Conservation (phyloP, 345 rosid species). For the Aurinia saxatilis region DNA sequence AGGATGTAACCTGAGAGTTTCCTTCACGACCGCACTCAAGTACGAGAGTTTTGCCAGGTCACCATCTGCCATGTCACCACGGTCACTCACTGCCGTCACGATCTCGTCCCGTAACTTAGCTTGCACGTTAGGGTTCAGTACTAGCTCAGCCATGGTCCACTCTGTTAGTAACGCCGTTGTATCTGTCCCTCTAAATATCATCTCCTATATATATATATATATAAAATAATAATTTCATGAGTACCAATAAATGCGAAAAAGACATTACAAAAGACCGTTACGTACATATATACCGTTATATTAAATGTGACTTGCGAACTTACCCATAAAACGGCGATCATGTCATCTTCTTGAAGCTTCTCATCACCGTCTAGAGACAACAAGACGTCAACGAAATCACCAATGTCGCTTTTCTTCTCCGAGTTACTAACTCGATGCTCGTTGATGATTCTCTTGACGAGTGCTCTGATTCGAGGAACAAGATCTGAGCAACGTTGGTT, state of each 20-base stretch:
- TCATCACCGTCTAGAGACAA: conserved; percentile 69
- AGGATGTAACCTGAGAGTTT: conserved; percentile 68
- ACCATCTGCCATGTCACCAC: conserved; percentile 32
- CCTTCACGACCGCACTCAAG: conserved; percentile 72
- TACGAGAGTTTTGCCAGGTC: conserved; percentile 57
- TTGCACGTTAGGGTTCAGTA: conserved; percentile 57
- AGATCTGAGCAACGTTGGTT: conserved; percentile 59
- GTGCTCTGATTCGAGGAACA: conserved; percentile 55
- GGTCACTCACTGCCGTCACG: not conserved
- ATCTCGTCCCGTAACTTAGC: conserved; percentile 44
- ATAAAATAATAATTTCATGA: not conserved
- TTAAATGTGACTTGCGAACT: conserved; percentile 4
- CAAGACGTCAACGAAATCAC: conserved; percentile 80
- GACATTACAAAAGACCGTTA: conserved; percentile 20
- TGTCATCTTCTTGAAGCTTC: conserved; percentile 68
- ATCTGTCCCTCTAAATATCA: conserved; percentile 91
- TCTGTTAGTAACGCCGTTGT: conserved; percentile 83
- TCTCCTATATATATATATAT: conserved; percentile 43
- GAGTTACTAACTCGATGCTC: conserved; percentile 37
- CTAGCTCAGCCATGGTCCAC: conserved; percentile 87
- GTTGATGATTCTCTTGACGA: conserved; percentile 49
- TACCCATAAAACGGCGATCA: conserved; percentile 91
- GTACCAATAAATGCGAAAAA: not conserved
- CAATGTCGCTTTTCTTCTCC: conserved; percentile 14
- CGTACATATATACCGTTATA: conserved; percentile 8